Evolutionary conservation across 352 stramenopile genomes (phyloP).

Genomic region (Phytophthora europaea): DNA sequence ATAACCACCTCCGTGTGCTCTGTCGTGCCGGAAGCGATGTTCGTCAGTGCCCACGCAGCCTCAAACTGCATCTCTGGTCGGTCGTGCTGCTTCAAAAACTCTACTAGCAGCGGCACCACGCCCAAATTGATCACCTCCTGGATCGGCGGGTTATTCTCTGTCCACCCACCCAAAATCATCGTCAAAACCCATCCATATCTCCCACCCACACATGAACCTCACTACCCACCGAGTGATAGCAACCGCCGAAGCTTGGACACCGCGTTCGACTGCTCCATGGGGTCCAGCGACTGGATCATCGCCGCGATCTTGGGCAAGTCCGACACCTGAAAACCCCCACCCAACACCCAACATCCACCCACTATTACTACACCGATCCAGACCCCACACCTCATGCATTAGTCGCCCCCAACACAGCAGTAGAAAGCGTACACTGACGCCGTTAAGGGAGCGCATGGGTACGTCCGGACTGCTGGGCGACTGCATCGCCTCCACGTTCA

Average conservation of each 20-base stretch:
- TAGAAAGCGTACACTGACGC: conserved; percentile 47
- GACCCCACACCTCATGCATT: background rate
- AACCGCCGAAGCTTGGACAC: conserved; percentile 98
- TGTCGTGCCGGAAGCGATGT: conserved; percentile 99
- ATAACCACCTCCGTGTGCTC: conserved; percentile 99
- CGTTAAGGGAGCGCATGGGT: conserved; percentile 38
- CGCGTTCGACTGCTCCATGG: conserved; percentile 93
- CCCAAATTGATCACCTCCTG: conserved; percentile 98
- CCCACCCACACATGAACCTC: background rate
- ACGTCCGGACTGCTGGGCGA: conserved; percentile 19
- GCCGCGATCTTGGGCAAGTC: conserved; percentile 96
- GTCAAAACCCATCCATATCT: background rate
- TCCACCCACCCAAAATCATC: conserved; percentile 12
- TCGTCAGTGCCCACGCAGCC: conserved; percentile 99
- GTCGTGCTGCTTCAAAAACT: conserved; percentile 96
- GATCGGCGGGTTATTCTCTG: conserved; percentile 98
- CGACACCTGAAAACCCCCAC: conserved; percentile 71
- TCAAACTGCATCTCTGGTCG: conserved; percentile 98
- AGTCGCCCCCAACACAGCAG: background rate
- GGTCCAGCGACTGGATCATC: conserved; percentile 96
- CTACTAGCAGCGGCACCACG: conserved; percentile 97
- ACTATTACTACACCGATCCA: background rate
- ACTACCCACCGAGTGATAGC: conserved; percentile 93
- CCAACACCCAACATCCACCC: background rate
- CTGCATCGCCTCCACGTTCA: conserved; percentile 15